A percentile compares a stretch with the other conserved stretches of the same genome.
These are phyloP conservation scores for Xylariaceae sp. DNA, from an alignment of 2,329 filamentous ascomycete species.

Conservation along the genomic window DNA sequence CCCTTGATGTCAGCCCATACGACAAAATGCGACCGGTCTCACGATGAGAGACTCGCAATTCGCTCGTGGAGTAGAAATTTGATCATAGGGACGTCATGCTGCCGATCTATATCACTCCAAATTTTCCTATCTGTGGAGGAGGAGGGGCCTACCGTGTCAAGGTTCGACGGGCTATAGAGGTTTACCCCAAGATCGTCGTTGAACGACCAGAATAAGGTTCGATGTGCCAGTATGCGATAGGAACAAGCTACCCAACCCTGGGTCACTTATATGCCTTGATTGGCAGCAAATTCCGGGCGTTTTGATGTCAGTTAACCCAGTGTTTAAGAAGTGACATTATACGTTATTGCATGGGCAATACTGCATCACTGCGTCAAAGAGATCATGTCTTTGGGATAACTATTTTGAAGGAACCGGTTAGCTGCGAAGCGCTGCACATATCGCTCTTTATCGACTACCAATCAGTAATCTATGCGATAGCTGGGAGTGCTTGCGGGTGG, in stretches of 20 bases:
- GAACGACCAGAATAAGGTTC: not conserved
- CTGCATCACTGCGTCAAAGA: not conserved
- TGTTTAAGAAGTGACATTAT: not conserved
- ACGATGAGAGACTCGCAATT: conserved; percentile 13
- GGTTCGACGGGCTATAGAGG: not conserved
- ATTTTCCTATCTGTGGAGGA: conserved; percentile 20
- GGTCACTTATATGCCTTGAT: not conserved
- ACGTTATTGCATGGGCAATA: too few species aligned
- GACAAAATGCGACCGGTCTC: not conserved
- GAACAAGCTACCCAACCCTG: not conserved
- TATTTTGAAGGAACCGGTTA: too few species aligned
- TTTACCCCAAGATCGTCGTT: conserved; percentile 1
- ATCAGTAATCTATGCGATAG: too few species aligned
- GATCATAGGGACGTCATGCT: conserved; percentile 30
- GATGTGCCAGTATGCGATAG: not conserved
- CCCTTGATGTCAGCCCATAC: conserved; percentile 25
- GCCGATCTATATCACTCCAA: conserved; percentile 17
- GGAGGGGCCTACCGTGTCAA: conserved; percentile 6
- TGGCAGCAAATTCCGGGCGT: not conserved
- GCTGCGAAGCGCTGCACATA: too few species aligned
- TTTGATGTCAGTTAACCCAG: not conserved
- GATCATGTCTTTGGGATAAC: not conserved
- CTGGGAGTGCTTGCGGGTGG: too few species aligned
- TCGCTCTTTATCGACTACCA: too few species aligned
- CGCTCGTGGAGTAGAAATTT: conserved; percentile 5